Conservation (phyloP, 2,329 filamentous ascomycete species). For the Paecilomyces dactylethromorphus region DNA sequence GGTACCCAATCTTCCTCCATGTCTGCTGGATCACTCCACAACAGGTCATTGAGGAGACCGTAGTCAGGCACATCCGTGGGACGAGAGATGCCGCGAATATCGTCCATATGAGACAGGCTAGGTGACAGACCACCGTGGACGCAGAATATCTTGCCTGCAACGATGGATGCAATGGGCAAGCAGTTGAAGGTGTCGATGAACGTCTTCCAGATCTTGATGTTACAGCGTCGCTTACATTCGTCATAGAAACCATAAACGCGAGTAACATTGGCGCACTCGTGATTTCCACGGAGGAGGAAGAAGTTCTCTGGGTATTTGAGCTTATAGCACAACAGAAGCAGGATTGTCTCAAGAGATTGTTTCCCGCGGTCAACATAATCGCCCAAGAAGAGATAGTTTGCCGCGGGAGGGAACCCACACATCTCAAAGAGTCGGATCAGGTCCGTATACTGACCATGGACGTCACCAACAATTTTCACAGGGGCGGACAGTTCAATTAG, state of each 20-base stretch:
- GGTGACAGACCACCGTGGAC: conserved; percentile 93
- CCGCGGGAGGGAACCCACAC: conserved; percentile 88
- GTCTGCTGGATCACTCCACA: conserved; percentile 97
- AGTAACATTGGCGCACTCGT: conserved; percentile 94
- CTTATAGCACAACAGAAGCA: conserved; percentile 91
- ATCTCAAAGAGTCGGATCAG: conserved; percentile 96
- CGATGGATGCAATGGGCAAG: conserved; percentile 90
- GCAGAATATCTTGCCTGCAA: conserved; percentile 95
- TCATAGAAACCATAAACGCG: conserved; percentile 97
- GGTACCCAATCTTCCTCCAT: conserved; percentile 98
- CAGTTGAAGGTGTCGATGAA: conserved; percentile 97
- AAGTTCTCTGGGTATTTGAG: conserved; percentile 97
- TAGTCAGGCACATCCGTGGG: conserved; percentile 98
- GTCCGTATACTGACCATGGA: conserved; percentile 95
- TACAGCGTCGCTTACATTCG: conserved; percentile 92
- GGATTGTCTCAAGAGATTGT: conserved; percentile 89
- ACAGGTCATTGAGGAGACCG: conserved; percentile 84
- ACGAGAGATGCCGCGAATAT: conserved; percentile 90
- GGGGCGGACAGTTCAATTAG: conserved; percentile 86
- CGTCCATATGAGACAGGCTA: conserved; percentile 91
- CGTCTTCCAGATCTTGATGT: conserved; percentile 97
- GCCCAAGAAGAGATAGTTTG: conserved; percentile 90
- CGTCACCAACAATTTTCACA: conserved; percentile 96
- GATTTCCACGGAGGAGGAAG: conserved; percentile 88
- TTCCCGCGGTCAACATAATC: conserved; percentile 97